A percentile compares a stretch with the other conserved stretches of the same genome.
These are phyloP conservation scores for Tuber calosporum DNA, from an alignment of 495 filamentous ascomycete species.

Conservation along the genomic window DNA sequence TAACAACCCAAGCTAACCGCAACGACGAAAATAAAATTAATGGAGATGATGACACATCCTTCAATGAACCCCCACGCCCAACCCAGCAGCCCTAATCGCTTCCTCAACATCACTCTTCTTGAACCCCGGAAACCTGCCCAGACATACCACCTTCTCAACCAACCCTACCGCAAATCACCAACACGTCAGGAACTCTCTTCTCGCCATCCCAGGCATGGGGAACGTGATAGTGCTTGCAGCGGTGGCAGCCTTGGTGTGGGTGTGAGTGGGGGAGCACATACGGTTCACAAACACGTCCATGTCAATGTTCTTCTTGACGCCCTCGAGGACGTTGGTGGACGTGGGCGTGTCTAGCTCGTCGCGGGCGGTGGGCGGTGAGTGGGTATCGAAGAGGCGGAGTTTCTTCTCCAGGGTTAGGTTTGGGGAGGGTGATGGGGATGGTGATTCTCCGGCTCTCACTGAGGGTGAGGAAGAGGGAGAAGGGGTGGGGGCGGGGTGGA, in stretches of 20 bases:
- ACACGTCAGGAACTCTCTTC: slow-evolving; percentile 9
- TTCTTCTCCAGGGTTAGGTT: slow-evolving; percentile 6
- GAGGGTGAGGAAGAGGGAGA: slow-evolving; percentile 19
- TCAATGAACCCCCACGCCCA: not conserved
- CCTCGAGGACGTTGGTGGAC: slow-evolving; percentile 18
- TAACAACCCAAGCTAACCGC: not conserved
- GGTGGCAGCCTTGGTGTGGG: slow-evolving; percentile 16
- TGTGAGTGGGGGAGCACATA: slow-evolving; percentile 11
- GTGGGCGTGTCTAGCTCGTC: slow-evolving; percentile 15
- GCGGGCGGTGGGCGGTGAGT: slow-evolving; percentile 8
- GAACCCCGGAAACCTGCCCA: slow-evolving; percentile 58
- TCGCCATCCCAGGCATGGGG: slow-evolving; percentile 36
- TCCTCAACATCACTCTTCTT: slow-evolving; percentile 53
- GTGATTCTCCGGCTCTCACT: slow-evolving; percentile 1
- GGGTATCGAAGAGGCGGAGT: slow-evolving; percentile 7
- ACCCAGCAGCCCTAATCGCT: slow-evolving; percentile 44
- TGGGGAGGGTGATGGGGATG: slow-evolving; percentile 2
- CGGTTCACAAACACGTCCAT: slow-evolving; percentile 40
- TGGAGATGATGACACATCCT: not conserved
- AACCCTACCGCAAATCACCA: slow-evolving; percentile 43
- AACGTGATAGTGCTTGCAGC: slow-evolving; percentile 10
- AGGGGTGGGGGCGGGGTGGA: slow-evolving; percentile 9
- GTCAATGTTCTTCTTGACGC: slow-evolving; percentile 29
- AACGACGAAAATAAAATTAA: not conserved
- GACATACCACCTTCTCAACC: slow-evolving; percentile 49